Evolutionary conservation across 306 rosid species (phyloP), one percentile per base, ranked within the genome.

Genomic region (Acacia melanoxylon): DNA sequence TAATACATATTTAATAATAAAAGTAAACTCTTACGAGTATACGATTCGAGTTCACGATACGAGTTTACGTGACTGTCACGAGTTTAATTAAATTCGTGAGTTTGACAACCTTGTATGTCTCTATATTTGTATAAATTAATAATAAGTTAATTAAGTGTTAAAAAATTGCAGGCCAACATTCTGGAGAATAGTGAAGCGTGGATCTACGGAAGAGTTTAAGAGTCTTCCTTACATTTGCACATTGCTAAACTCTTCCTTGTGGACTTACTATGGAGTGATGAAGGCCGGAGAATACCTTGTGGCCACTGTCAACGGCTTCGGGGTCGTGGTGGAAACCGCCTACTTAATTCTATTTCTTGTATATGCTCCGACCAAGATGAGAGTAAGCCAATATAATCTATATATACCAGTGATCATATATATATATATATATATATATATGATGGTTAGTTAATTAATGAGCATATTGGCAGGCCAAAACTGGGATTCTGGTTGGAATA

Each of bases 251-350:
- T 58, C 63, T 8, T 58, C 63, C 86, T 68, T 93, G 9, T 93
- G 96, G 97, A 91, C 94, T 82, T 93, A 91, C 35, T 93, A 91
- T 12, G 96, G 97, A 29, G 79, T 78, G 62, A 86, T 86, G 56
- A 93, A 86, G 78, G 62, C 87, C 2, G 88, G 89, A 40, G 96
- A 80, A 69, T 22, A 58, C 29, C 63, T 58, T 2, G 13, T 58
- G 29, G 63, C 63, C 63, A 58, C 63, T 31, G 63, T 58, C 63
- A 58, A 58, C 13, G 29, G 63, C 29, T 22, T 58, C 5, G 31
- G 63, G 5, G 44, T 82, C 8, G 19, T 86, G 24, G 88, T 84
- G 6, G 87, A 93, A 85, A 78, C 77, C 10, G 58, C 89, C 77
- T 93, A 85, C 67, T 68, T 93, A 63, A 19, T 48, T 40, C 82